Base-by-base conservation (phyloP, 768 basidiomycete genomes). In the Boletus reticulatus region DNA sequence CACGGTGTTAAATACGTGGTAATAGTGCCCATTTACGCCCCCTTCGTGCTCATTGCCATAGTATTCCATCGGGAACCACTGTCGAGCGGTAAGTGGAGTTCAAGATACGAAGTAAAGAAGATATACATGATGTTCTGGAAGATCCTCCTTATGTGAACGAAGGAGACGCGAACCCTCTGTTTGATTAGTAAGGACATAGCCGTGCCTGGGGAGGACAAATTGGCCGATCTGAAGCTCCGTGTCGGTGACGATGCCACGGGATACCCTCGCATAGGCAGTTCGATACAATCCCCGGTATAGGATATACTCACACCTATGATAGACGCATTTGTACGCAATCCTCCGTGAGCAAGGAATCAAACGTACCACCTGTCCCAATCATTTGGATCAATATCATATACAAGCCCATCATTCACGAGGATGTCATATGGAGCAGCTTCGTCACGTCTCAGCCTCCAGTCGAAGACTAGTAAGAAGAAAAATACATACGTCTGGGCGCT, bases 211-310 rank as follows among this genome's bases (percentile, higher is more conserved):
- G 4, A 94, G 67, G 47, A 89, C 79, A 65, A 94, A 95, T 69
- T 90, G 91, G 12, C 85, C 92, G 37, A 95, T 83, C 71, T 94
- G 94, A 49, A 94, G 78, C 65, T 95, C 92, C 1, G 94, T 95
- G 64, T 96, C 94, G 24, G 91, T 94, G 59, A 96, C 88, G 34
- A 84, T 84, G 22, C 90, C 85, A 19, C 91, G 81, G 12, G 92
- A 90, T 17, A 96, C 71, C 17, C 93, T 81, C 0, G 88, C 92
- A 66, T 92, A 95, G n/a, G 85, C 75, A 4, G 88, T 90, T 17
- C 89, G 79, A 66, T 90, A 87, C 24, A 92, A 63, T 2, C 87
- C 90, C 12, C 92, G 82, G 67, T 92, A 95, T 24, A 92, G 73
- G 48, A 96, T 92, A 65, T 95, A 95, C 76, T 95, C 90, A 73